These are phyloP conservation scores for Elsinoe perseae DNA, from an alignment of 2,329 filamentous ascomycete genomes.

Conservation along the genomic window DNA sequence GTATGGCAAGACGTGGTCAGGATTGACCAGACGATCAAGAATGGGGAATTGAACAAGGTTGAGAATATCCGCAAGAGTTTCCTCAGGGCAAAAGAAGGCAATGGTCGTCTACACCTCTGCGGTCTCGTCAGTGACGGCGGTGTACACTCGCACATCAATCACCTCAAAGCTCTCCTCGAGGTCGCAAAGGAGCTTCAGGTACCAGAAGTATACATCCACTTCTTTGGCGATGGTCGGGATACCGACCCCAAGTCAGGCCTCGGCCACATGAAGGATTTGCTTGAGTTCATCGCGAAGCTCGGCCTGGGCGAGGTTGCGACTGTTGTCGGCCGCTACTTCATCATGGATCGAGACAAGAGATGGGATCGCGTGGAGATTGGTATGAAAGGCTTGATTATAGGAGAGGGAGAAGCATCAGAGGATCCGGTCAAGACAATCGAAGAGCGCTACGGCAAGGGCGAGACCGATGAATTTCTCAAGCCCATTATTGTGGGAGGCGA, in stretches of 20 bases:
- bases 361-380: slow-evolving; percentile 93
- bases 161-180: slow-evolving; percentile 78
- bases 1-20: slow-evolving; percentile 92
- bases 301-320: slow-evolving; percentile 83
- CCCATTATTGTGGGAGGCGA: slow-evolving; percentile 90
- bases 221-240: slow-evolving; percentile 96
- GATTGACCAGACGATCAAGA: slow-evolving; percentile 89
- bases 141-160: slow-evolving; percentile 93
- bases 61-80: slow-evolving; percentile 72
- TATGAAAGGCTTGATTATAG: slow-evolving; percentile 74
- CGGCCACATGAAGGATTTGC: slow-evolving; percentile 77
- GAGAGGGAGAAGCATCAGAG: slow-evolving; percentile 76
- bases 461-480: slow-evolving; percentile 97
- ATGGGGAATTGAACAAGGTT: slow-evolving; percentile 67
- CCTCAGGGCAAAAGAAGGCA: slow-evolving; percentile 72
- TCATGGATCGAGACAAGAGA: slow-evolving; percentile 99
- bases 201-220: slow-evolving; percentile 93
- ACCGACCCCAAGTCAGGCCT: slow-evolving; percentile 93
- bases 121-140: slow-evolving; percentile 92
- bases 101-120: slow-evolving; percentile 83
- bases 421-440: slow-evolving; percentile 83
- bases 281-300: slow-evolving; percentile 74
- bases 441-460: slow-evolving; percentile 75
- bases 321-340: slow-evolving; percentile 91
- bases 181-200: slow-evolving; percentile 83